Evolutionary conservation across 371 early-diverging fungal genomes (phyloP).

Genomic region (Catenaria anguillulae): DNA sequence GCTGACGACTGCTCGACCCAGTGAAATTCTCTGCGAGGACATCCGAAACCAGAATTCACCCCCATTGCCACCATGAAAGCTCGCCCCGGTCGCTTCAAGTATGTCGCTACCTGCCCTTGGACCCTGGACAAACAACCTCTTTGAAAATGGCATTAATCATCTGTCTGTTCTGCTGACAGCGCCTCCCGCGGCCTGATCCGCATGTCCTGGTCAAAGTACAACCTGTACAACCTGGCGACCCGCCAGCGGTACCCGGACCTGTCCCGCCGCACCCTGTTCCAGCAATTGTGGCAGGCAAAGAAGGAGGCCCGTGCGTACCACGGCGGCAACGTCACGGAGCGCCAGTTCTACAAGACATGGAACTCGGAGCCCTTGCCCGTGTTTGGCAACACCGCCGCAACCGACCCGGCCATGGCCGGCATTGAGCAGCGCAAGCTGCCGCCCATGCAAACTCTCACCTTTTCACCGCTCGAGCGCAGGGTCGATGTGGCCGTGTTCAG

Average conservation of each 20-base stretch:
- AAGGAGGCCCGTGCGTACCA: constrained; percentile 86
- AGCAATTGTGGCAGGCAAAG: constrained; percentile 88
- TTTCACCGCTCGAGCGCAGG: constrained; percentile 76
- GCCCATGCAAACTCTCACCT: constrained; percentile 67
- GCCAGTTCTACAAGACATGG: constrained; percentile 55
- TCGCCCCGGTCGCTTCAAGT: no score
- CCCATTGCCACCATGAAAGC: no score
- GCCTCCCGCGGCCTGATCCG: constrained; percentile 49
- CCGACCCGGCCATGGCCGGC: constrained; percentile 2
- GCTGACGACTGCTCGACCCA: no score
- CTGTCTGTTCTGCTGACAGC: neutral
- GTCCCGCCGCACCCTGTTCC: constrained; percentile 64
- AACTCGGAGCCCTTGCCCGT: neutral
- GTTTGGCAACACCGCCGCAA: neutral
- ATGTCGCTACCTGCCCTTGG: no score
- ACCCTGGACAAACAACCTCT: no score
- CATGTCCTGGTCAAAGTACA: constrained; percentile 87
- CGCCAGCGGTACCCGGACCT: constrained; percentile 36
- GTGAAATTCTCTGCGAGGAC: no score
- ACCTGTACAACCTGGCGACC: constrained; percentile 67
- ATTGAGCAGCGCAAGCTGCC: constrained; percentile 20
- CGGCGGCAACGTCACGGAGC: constrained; percentile 71
- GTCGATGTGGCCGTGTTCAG: constrained; percentile 85
- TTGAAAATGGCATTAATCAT: no score
- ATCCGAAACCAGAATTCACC: no score